A percentile compares a stretch with the other conserved stretches of the same genome.
Conservation (phyloP, 208 protist species). For the Lotmaria passim region DNA sequence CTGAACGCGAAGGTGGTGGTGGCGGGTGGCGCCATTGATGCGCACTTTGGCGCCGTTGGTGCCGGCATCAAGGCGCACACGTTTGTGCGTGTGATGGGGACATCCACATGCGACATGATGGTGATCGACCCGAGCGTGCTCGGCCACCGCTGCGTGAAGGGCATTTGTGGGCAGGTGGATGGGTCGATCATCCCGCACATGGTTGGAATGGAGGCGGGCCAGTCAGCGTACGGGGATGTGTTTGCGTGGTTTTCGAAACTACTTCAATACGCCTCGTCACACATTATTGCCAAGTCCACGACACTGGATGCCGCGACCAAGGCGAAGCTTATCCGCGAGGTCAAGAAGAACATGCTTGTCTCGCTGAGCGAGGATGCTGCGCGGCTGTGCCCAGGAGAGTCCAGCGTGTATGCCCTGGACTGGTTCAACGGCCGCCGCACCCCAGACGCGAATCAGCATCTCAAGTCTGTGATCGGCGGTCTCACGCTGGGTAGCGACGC, state of each 20-base stretch:
- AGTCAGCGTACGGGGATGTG: slow-evolving; percentile 67
- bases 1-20: slow-evolving; percentile 45
- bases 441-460: slow-evolving; percentile 58
- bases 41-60: slow-evolving; percentile 58
- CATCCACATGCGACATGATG: slow-evolving; percentile 75
- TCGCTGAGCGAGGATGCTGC: slow-evolving; percentile 36
- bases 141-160: slow-evolving; percentile 34
- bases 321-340: slow-evolving; percentile 31
- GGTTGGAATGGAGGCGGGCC: slow-evolving; percentile 61
- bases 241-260: slow-evolving; percentile 66
- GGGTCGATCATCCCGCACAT: slow-evolving; percentile 58
- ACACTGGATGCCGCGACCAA: slow-evolving; percentile 40
- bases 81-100: slow-evolving; percentile 71
- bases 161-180: slow-evolving; percentile 68
- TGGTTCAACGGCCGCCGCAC: slow-evolving; percentile 74
- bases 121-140: slow-evolving; percentile 43
- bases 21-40: slow-evolving; percentile 61
- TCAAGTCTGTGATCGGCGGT: slow-evolving; percentile 45
- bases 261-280: slow-evolving; percentile 40
- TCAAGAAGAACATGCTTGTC: slow-evolving; percentile 38
- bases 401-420: slow-evolving; percentile 47
- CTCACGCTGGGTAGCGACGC: slow-evolving; percentile 58
- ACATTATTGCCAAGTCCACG: slow-evolving; percentile 34
- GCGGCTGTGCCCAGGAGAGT: slow-evolving; percentile 20
- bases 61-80: slow-evolving; percentile 51